Evolutionary conservation across 179 eudicot species (phyloP).

Genomic region (Dionaea muscipula): DNA sequence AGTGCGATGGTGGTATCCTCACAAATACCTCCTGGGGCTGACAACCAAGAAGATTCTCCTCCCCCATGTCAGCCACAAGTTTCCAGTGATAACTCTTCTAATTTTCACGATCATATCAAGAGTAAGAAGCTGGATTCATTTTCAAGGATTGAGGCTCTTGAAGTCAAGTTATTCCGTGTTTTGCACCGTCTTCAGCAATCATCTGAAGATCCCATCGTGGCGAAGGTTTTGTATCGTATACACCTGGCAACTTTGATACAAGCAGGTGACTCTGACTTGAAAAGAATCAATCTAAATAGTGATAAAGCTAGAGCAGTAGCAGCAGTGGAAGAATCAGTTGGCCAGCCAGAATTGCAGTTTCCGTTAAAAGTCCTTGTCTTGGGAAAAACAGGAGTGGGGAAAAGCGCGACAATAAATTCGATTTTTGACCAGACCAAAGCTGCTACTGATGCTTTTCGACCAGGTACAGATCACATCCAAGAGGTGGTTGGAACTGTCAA

Average conservation of each 20-base stretch:
- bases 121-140: constrained; percentile 43
- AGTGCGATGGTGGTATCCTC: constrained; percentile 18
- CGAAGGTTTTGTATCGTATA: constrained; percentile 77
- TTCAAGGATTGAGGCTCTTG: constrained; percentile 57
- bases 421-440: constrained; percentile 57
- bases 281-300: constrained; percentile 50
- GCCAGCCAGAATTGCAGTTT: constrained; percentile 50
- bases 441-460: constrained; percentile 66
- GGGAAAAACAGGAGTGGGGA: constrained; percentile 90
- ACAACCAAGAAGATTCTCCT: constrained; percentile 22
- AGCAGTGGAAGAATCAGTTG: constrained; percentile 48
- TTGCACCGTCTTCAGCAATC: constrained; percentile 52
- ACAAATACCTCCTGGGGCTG: constrained; percentile 24
- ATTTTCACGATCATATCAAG: constrained; percentile 13
- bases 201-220: constrained; percentile 55
- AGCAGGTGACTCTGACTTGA: constrained; percentile 73
- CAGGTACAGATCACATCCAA: constrained; percentile 56
- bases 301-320: constrained; percentile 58
- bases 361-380: constrained; percentile 56
- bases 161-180: constrained; percentile 56
- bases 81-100: constrained; percentile 23
- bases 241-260: constrained; percentile 76
- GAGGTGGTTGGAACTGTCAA: constrained; percentile 58
- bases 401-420: constrained; percentile 89
- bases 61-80: constrained; percentile 23